Conservation (phyloP, 345 rosid species). For the Rhodamnia argentea region DNA sequence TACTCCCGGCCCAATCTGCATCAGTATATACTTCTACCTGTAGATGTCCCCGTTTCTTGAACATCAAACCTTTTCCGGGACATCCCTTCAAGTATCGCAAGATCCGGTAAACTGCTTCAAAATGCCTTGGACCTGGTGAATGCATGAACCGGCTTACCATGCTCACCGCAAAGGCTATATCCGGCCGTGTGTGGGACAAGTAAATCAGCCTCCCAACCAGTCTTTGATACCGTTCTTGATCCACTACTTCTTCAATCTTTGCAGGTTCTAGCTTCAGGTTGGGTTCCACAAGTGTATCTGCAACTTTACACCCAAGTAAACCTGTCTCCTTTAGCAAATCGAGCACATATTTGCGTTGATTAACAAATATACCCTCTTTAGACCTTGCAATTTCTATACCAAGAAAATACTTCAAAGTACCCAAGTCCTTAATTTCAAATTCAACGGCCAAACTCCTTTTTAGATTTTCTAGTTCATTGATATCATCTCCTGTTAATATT, state of each 20-base stretch:
- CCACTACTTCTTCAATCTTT: too few relatives aligned
- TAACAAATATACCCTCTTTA: background rate
- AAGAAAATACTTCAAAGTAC: background rate
- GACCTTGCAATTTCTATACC: background rate
- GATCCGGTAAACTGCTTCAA: background rate
- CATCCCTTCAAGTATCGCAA: background rate
- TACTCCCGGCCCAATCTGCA: background rate
- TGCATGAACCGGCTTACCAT: conserved; percentile 1
- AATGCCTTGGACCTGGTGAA: background rate
- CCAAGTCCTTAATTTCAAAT: background rate
- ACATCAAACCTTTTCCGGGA: background rate
- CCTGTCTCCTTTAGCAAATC: background rate
- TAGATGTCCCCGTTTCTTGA: background rate
- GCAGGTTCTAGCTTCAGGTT: too few relatives aligned
- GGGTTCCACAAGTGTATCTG: too few relatives aligned
- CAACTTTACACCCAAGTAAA: too few relatives aligned
- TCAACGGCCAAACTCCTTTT: background rate
- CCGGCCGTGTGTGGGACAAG: background rate
- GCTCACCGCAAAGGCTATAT: background rate
- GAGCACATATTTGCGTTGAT: background rate
- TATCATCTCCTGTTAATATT: background rate
- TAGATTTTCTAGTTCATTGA: background rate
- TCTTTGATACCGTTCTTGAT: too few relatives aligned
- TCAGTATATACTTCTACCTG: background rate
- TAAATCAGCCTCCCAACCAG: background rate